phyloP scores from a whole-genome alignment of 257 asterid genomes.

The Solanum etuberosum region DNA sequence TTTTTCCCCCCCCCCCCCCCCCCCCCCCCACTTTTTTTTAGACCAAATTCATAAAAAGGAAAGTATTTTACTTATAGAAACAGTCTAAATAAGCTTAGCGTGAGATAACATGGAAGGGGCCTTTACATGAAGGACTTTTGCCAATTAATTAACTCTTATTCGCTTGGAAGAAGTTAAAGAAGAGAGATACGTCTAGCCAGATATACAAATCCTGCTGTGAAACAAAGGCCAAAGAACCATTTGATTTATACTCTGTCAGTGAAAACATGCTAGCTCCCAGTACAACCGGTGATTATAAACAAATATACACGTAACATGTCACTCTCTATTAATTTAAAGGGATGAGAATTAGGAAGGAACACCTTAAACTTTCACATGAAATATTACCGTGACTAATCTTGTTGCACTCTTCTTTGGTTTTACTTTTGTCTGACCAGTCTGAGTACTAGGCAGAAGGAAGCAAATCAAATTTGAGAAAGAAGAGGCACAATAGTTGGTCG shows the following conservation, averaged over 20 bases:
- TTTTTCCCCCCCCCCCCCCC: neutral
- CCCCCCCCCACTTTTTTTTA: neutral
- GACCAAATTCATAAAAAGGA: neutral
- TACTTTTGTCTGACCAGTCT: neutral
- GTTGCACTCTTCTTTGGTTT: neutral
- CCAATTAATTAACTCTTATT: neutral
- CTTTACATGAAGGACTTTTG: neutral
- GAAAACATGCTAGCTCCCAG: neutral
- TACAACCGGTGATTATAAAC: neutral
- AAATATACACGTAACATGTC: neutral
- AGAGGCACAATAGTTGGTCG: neutral
- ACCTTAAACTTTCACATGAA: neutral
- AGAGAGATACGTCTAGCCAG: neutral
- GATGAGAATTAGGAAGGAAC: neutral
- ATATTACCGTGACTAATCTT: neutral
- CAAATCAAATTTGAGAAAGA: neutral
- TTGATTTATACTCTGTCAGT: neutral
- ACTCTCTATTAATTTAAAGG: neutral
- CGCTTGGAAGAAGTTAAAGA: neutral
- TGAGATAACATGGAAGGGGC: neutral
- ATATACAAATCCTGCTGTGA: neutral
- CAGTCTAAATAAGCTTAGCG: neutral
- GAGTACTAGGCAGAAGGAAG: neutral
- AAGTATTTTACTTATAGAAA: neutral
- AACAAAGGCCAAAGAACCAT: neutral